These are phyloP conservation scores for Trichoderma orchidacearum DNA, from an alignment of 495 filamentous ascomycete genomes.

Conservation along the genomic window DNA sequence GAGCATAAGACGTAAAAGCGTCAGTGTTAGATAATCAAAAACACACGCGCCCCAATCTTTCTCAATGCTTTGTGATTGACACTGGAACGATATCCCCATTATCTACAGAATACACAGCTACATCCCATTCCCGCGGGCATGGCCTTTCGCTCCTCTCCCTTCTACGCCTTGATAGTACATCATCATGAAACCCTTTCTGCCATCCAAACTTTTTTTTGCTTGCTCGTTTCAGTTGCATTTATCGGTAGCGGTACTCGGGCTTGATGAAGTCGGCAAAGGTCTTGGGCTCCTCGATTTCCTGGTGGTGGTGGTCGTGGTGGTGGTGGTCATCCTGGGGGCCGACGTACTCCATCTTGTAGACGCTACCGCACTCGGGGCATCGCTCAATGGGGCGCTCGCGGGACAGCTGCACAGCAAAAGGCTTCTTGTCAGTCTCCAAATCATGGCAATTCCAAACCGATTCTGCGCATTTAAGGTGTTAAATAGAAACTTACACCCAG, in stretches of 20 bases:
- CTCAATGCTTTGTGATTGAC: not conserved
- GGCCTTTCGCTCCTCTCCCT: not conserved
- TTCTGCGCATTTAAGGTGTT: too few species aligned
- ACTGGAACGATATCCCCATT: not conserved
- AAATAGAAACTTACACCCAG: slow-evolving; percentile 53
- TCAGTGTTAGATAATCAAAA: not conserved
- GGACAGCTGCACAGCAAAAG: slow-evolving; percentile 42
- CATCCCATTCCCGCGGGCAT: not conserved
- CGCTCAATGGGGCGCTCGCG: slow-evolving; percentile 84
- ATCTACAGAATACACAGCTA: slow-evolving; percentile 3
- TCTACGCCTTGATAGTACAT: not conserved
- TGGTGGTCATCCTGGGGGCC: slow-evolving; percentile 56
- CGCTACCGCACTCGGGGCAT: slow-evolving; percentile 89
- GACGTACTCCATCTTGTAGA: slow-evolving; percentile 93
- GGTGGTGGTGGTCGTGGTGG: slow-evolving; percentile 40
- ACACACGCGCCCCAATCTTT: not conserved
- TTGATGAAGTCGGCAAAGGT: slow-evolving; percentile 87
- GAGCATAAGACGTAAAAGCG: too few species aligned
- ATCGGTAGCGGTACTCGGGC: slow-evolving; percentile 69
- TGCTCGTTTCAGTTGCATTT: not conserved
- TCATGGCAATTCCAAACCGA: too few species aligned
- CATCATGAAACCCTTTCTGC: not conserved
- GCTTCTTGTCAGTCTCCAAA: slow-evolving; percentile 5
- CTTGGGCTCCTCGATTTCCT: slow-evolving; percentile 66
- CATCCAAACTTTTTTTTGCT: not conserved